Percentiles rank a stretch among this genome's conserved stretches.
Evolutionary conservation across 306 rosid genomes (phyloP).

Genomic region (Quercus alba): DNA sequence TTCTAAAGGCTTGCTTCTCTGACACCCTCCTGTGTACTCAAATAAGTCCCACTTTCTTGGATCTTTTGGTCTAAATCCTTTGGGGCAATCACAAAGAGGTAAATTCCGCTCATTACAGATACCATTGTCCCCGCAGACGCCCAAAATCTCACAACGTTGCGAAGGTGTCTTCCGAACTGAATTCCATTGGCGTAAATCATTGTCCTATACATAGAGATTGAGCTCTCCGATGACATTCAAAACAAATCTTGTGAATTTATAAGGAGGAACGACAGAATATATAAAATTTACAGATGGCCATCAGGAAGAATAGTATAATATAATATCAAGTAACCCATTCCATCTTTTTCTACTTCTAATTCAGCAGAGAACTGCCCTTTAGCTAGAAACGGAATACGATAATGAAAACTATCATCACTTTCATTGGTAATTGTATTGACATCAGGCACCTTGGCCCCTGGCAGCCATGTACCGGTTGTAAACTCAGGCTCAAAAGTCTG

Average conservation of each 20-base stretch:
- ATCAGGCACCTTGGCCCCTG: too few species aligned
- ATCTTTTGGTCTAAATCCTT: constrained; percentile 39
- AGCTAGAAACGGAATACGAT: too few species aligned
- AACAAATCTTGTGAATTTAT: constrained; percentile 6
- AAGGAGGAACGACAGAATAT: constrained; percentile 21
- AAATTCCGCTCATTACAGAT: constrained; percentile 24
- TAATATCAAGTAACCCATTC: too few species aligned
- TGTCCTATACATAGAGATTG: constrained; percentile 18
- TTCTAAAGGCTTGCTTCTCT: constrained; percentile 21
- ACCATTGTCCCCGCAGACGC: constrained; percentile 43
- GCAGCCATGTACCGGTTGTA: too few species aligned
- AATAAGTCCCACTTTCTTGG: constrained; percentile 36
- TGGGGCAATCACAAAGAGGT: constrained; percentile 38
- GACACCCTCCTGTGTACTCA: constrained; percentile 37
- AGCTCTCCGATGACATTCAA: constrained; percentile 46
- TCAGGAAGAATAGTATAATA: too few species aligned
- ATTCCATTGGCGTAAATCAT: constrained; percentile 13
- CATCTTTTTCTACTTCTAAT: too few species aligned
- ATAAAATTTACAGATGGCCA: constrained; percentile 17
- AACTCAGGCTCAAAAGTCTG: too few species aligned
- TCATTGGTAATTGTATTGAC: too few species aligned
- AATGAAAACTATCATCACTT: too few species aligned
- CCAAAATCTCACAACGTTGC: constrained; percentile 42
- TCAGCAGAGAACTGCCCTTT: too few species aligned
- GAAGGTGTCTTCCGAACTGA: constrained; percentile 39